Percentiles rank a stretch among this genome's conserved stretches.
phyloP scores from a whole-genome alignment of 2,329 filamentous ascomycete genomes.

The Aureobasidium sp. region DNA sequence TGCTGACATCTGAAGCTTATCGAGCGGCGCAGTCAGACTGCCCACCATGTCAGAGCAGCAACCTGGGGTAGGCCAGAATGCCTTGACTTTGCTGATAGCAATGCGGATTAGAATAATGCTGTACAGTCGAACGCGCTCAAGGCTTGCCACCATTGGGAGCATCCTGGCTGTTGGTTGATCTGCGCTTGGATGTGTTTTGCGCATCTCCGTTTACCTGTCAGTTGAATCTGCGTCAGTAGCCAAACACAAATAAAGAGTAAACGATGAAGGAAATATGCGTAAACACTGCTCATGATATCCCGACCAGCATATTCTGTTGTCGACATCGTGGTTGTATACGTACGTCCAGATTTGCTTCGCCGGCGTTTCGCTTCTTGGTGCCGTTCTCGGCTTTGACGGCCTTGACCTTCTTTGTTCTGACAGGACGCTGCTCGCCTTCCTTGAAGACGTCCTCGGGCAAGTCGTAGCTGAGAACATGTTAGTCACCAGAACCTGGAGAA shows the following conservation, averaged over 20 bases:
- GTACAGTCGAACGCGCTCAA: background rate
- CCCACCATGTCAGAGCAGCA: background rate
- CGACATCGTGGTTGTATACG: constrained; percentile 21
- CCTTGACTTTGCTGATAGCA: background rate
- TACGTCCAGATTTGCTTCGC: constrained; percentile 39
- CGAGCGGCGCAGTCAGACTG: background rate
- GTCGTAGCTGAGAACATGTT: constrained; percentile 55
- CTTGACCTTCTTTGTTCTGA: constrained; percentile 33
- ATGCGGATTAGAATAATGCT: background rate
- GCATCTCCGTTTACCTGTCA: constrained; percentile 1
- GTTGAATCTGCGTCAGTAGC: constrained; percentile 1
- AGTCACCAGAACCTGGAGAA: constrained; percentile 14
- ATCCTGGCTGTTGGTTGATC: constrained; percentile 6
- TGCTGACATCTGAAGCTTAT: background rate
- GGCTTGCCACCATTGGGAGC: constrained; percentile 3
- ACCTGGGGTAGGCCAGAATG: background rate
- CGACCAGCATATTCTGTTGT: background rate
- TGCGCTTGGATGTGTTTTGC: constrained; percentile 8
- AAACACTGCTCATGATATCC: background rate
- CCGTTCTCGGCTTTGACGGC: constrained; percentile 15
- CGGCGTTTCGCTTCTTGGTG: constrained; percentile 35
- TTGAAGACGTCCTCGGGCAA: constrained; percentile 87
- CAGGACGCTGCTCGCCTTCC: constrained; percentile 55
- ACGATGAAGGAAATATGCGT: background rate
- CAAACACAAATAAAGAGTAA: background rate